phyloP scores from a whole-genome alignment of 495 filamentous ascomycete species.

The Massariosphaeria phaeospora region DNA sequence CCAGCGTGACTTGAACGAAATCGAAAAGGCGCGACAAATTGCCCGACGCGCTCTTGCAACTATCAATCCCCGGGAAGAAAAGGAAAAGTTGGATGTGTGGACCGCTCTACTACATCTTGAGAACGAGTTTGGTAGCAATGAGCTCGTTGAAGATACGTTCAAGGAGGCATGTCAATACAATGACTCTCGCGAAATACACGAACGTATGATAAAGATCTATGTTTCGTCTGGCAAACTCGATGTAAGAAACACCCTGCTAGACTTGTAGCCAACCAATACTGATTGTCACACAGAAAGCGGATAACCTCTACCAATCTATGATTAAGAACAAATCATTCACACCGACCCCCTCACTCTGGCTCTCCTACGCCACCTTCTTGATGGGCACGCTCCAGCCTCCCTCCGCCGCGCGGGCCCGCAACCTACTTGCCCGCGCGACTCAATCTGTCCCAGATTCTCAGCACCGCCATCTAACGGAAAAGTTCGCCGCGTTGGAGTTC shows the following conservation, averaged over 20 bases:
- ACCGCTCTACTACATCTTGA: conserved; percentile 90
- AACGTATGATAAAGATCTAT: conserved; percentile 86
- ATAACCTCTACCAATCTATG: conserved; percentile 77
- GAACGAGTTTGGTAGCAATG: conserved; percentile 80
- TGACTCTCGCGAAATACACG: conserved; percentile 83
- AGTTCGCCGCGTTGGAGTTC: conserved; percentile 90
- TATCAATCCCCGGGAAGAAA: conserved; percentile 80
- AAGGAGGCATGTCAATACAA: conserved; percentile 91
- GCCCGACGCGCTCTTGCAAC: conserved; percentile 83
- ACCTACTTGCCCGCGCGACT: conserved; percentile 75
- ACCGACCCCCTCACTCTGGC: conserved; percentile 70
- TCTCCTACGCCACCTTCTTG: conserved; percentile 93
- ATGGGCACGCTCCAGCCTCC: conserved; percentile 55
- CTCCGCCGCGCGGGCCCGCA: conserved; percentile 68
- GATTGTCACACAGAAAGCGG: conserved; percentile 62
- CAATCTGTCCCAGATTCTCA: conserved; percentile 70
- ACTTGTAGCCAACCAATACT: not conserved
- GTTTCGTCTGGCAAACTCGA: conserved; percentile 79
- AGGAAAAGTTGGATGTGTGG: conserved; percentile 93
- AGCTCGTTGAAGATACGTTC: conserved; percentile 81
- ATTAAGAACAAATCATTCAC: conserved; percentile 78
- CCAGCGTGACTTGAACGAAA: conserved; percentile 84
- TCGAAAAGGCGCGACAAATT: conserved; percentile 77
- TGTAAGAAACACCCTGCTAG: conserved; percentile 42
- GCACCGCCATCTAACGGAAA: conserved; percentile 72